These are phyloP conservation scores for Bipolaris victoriae DNA, from an alignment of 2,329 filamentous ascomycete genomes.

Conservation along the genomic window DNA sequence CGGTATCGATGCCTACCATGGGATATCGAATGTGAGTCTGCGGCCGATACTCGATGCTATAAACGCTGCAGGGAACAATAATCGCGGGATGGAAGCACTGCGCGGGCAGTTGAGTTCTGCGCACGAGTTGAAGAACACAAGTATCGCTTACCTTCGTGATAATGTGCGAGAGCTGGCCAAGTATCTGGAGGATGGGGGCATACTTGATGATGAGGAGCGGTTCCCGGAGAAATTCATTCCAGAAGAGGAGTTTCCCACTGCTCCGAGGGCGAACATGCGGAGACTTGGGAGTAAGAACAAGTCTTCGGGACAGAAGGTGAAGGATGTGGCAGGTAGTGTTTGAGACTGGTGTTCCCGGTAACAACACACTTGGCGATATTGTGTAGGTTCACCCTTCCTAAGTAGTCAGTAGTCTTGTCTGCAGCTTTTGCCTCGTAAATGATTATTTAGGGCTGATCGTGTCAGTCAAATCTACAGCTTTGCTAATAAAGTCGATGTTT, in stretches of 20 bases:
- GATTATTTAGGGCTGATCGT: too few relatives aligned
- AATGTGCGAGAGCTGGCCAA: neutral
- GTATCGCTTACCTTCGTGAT: constrained; percentile 11
- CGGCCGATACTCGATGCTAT: neutral
- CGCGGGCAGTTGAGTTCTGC: constrained; percentile 6
- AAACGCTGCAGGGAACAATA: constrained; percentile 1
- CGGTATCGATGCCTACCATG: constrained; percentile 3
- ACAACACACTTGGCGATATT: too few relatives aligned
- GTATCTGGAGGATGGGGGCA: neutral
- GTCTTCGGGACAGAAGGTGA: too few relatives aligned
- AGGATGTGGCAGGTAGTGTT: neutral
- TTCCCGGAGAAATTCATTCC: constrained; percentile 6
- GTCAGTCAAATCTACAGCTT: too few relatives aligned
- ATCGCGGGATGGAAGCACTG: neutral
- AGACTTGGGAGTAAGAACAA: neutral
- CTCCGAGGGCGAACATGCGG: neutral
- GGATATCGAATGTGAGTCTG: neutral
- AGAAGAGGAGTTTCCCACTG: neutral
- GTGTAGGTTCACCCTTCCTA: too few relatives aligned
- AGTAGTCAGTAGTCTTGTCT: too few relatives aligned
- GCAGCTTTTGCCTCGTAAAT: too few relatives aligned
- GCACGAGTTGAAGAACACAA: constrained; percentile 3
- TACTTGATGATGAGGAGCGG: neutral
- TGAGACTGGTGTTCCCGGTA: neutral
- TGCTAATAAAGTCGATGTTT: neutral